Percentiles rank a stretch among this genome's conserved stretches.
These are phyloP conservation scores for Phyllostachys edulis DNA, from an alignment of 176 grass and related monocot species.

Conservation along the genomic window DNA sequence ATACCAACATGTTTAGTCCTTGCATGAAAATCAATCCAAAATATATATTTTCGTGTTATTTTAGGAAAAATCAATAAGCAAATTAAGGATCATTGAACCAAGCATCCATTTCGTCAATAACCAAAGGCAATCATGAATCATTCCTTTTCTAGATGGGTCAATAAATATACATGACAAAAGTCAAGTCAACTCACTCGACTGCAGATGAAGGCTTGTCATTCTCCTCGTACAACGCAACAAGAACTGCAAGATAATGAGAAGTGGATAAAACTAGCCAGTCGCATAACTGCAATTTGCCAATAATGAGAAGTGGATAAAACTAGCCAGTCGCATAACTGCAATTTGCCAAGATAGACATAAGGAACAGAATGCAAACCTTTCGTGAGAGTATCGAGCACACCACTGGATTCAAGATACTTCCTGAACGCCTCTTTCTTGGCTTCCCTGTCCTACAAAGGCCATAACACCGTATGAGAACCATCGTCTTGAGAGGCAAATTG, in stretches of 20 bases:
- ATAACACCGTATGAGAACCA: not conserved
- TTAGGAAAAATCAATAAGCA: not conserved
- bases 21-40: not conserved
- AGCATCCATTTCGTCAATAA: not conserved
- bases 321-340: not conserved
- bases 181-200: constrained; percentile 68
- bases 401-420: constrained; percentile 93
- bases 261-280: not conserved
- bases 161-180: not conserved
- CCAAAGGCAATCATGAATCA: not conserved
- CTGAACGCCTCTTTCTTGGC: constrained; percentile 93
- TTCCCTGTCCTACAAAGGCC: constrained; percentile 66
- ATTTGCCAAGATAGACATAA: not conserved
- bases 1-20: constrained; percentile 2
- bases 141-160: not conserved
- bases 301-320: not conserved
- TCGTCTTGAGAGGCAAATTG: not conserved
- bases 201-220: constrained; percentile 79
- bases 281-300: not conserved
- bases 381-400: constrained; percentile 88
- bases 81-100: not conserved
- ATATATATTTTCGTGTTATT: not conserved
- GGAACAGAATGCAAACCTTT: constrained; percentile 58
- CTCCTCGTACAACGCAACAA: constrained; percentile 91
- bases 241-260: constrained; percentile 45